phyloP scores from a whole-genome alignment of 257 asterid genomes.

The Nemophila menziesii region DNA sequence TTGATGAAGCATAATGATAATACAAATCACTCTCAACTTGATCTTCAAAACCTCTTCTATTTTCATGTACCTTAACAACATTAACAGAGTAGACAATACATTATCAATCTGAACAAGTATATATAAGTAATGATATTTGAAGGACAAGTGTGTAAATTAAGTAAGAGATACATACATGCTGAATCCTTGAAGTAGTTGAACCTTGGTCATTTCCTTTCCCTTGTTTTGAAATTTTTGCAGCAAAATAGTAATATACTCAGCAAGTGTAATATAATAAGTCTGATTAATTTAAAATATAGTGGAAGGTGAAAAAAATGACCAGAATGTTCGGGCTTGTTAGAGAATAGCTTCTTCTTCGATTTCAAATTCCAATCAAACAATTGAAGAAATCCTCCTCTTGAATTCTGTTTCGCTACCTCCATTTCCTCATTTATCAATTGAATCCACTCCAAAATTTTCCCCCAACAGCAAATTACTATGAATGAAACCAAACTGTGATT shows the following conservation, averaged over 20 bases:
- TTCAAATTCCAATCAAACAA: conserved; percentile 90
- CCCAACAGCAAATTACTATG: conserved; percentile 1
- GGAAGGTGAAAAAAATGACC: conserved; percentile 35
- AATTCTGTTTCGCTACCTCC: conserved; percentile 81
- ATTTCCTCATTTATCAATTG: conserved; percentile 23
- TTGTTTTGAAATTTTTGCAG: conserved; percentile 50
- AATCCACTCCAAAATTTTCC: conserved; percentile 4
- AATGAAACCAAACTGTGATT: conserved; percentile 24
- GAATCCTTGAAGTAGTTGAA: conserved; percentile 35
- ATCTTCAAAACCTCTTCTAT: conserved; percentile 27
- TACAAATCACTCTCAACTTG: conserved; percentile 24
- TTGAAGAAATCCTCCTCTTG: conserved; percentile 81
- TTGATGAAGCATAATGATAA: conserved; percentile 44
- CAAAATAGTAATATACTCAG: background rate
- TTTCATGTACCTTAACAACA: conserved; percentile 38
- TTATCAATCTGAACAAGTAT: conserved; percentile 1
- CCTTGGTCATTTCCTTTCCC: conserved; percentile 43
- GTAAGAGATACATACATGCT: conserved; percentile 39
- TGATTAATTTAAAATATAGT: background rate
- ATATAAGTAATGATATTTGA: conserved; percentile 1
- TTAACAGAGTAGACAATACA: background rate
- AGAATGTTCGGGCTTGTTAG: conserved; percentile 54
- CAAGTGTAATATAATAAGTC: background rate
- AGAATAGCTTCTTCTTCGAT: conserved; percentile 86
- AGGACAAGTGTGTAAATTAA: conserved; percentile 5